Percentiles rank a stretch among this genome's conserved stretches.
Evolutionary conservation across 192 early-diverging fungal species (phyloP).

Genomic region (Jimgerdemannia flammicorona): DNA sequence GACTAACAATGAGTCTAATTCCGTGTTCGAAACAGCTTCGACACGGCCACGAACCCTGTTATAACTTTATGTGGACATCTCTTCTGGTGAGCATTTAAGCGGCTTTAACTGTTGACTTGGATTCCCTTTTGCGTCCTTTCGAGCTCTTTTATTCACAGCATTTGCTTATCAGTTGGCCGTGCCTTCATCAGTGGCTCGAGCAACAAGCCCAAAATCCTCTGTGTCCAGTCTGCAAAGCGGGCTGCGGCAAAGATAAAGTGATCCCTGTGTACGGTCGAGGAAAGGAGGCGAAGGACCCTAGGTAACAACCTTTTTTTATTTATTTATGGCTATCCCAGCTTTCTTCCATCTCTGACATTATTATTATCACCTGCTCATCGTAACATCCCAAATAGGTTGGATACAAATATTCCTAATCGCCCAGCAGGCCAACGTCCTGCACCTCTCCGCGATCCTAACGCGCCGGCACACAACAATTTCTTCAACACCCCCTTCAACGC

Average conservation of each 20-base stretch:
- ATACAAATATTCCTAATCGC: conserved; percentile 58
- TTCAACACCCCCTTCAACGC: conserved; percentile 53
- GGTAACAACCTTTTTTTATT: conserved; percentile 43
- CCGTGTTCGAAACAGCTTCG: conserved; percentile 46
- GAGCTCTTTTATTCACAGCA: neutral
- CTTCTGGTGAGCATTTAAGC: conserved; percentile 51
- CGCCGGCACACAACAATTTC: conserved; percentile 36
- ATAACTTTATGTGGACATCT: conserved; percentile 78
- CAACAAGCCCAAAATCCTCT: conserved; percentile 63
- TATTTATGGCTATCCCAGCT: too few species aligned
- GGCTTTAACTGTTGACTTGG: neutral
- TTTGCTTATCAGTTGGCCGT: conserved; percentile 52
- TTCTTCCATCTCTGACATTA: too few species aligned
- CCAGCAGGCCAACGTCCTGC: conserved; percentile 78
- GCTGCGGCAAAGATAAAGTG: conserved; percentile 79
- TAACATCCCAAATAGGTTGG: conserved; percentile 1
- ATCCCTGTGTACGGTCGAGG: conserved; percentile 83
- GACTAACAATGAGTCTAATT: neutral
- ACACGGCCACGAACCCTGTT: conserved; percentile 71
- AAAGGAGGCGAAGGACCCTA: conserved; percentile 71
- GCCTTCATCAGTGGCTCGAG: conserved; percentile 74
- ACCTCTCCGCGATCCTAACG: conserved; percentile 55
- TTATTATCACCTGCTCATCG: too few species aligned
- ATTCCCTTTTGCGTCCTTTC: neutral
- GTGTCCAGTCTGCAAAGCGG: conserved; percentile 84